These are phyloP conservation scores for Mycena sp. DNA, from an alignment of 1,284 basidiomycete species.

Conservation along the genomic window DNA sequence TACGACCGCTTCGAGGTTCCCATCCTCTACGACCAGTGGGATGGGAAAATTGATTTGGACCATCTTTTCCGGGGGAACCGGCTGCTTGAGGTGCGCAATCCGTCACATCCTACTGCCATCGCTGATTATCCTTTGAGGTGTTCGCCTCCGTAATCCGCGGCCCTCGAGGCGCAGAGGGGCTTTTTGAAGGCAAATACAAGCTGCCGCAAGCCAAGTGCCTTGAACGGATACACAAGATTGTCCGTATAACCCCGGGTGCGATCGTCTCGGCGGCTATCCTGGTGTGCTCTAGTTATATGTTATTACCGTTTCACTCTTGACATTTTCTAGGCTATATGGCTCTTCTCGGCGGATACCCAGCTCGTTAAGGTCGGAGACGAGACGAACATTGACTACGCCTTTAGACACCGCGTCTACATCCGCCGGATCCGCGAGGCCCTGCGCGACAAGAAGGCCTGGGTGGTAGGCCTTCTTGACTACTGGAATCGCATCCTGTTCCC, in stretches of 20 bases:
- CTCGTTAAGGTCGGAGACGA: neutral
- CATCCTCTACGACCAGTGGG: conserved; percentile 8
- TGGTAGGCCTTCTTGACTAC: neutral
- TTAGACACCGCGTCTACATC: neutral
- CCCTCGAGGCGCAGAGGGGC: neutral
- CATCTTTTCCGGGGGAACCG: neutral
- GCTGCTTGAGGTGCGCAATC: neutral
- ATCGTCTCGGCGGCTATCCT: neutral
- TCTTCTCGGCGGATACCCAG: neutral
- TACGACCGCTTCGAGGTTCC: conserved; percentile 1
- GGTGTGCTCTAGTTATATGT: neutral
- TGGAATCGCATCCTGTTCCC: neutral
- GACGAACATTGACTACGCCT: neutral
- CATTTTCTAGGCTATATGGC: neutral
- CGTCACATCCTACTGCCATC: neutral
- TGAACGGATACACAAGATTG: neutral
- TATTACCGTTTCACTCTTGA: neutral
- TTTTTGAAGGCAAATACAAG: neutral
- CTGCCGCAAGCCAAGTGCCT: neutral
- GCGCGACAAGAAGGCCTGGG: too few relatives aligned
- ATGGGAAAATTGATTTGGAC: neutral
- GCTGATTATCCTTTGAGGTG: neutral
- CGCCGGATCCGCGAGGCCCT: too few relatives aligned
- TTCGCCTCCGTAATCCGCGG: neutral
- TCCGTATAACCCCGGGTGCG: neutral